A percentile compares a stretch with the other conserved stretches of the same genome.
Conservation (phyloP, 345 rosid species). For the Populus ilicifolia region DNA sequence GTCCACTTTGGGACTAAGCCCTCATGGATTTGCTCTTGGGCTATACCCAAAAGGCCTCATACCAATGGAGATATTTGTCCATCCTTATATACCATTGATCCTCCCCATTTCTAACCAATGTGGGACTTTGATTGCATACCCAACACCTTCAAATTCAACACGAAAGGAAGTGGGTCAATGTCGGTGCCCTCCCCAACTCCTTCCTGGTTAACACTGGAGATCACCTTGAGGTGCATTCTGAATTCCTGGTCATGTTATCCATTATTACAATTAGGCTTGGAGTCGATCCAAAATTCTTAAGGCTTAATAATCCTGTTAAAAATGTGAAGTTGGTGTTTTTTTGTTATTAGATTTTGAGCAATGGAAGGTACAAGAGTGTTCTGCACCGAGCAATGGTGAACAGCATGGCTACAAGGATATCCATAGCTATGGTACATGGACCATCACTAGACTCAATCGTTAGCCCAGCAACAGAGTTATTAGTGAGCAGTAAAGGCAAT, state of each 20-base stretch:
- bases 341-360: slow-evolving; percentile 38
- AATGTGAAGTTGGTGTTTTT: not conserved
- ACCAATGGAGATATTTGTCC: no score
- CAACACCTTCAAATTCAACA: slow-evolving; percentile 47
- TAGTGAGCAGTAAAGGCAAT: slow-evolving; percentile 3
- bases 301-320: not conserved
- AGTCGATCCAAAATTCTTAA: not conserved
- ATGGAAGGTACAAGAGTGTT: slow-evolving; percentile 57
- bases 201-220: slow-evolving; percentile 49
- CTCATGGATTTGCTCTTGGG: no score
- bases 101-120: no score
- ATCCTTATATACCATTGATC: no score
- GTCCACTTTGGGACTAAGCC: no score
- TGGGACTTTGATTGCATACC: no score
- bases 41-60: no score
- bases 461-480: slow-evolving; percentile 29
- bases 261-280: no score
- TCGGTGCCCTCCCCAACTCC: slow-evolving; percentile 31
- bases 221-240: slow-evolving; percentile 44
- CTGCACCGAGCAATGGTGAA: slow-evolving; percentile 50
- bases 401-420: slow-evolving; percentile 30
- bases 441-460: slow-evolving; percentile 45
- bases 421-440: slow-evolving; percentile 32
- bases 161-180: slow-evolving; percentile 45
- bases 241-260: not conserved